Percentiles rank a stretch among this genome's conserved stretches.
Evolutionary conservation across 1,139 yeast genomes (phyloP).

Genomic region (Spathaspora sp.): DNA sequence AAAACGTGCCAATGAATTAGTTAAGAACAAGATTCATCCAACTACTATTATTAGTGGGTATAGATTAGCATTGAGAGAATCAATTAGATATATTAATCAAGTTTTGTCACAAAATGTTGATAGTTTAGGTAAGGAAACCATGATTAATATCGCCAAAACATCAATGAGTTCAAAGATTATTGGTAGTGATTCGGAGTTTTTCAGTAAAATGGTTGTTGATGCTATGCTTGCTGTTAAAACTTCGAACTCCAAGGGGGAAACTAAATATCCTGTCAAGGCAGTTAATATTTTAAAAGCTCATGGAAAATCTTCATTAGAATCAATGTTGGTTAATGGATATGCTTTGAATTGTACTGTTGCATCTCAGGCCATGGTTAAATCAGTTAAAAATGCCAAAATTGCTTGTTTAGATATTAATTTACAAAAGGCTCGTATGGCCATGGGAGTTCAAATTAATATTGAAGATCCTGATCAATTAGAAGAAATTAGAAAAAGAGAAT

Average conservation of each 20-base stretch:
- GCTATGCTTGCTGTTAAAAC: slow-evolving; percentile 96
- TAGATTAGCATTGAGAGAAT: slow-evolving; percentile 90
- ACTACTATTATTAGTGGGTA: slow-evolving; percentile 97
- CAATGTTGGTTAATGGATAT: slow-evolving; percentile 86
- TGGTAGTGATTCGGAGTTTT: slow-evolving; percentile 93
- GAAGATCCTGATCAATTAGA: slow-evolving; percentile 98
- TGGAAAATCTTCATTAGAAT: slow-evolving; percentile 89
- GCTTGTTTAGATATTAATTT: slow-evolving; percentile 93
- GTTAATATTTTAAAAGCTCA: slow-evolving; percentile 95
- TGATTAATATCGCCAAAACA: slow-evolving; percentile 88
- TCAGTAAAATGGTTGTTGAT: slow-evolving; percentile 88
- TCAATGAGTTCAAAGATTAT: slow-evolving; percentile 96
- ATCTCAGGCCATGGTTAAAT: slow-evolving; percentile 92
- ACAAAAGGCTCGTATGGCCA: slow-evolving; percentile 96
- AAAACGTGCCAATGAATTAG: slow-evolving; percentile 91
- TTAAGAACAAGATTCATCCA: slow-evolving; percentile 91
- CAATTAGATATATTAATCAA: slow-evolving; percentile 83
- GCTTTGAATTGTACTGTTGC: slow-evolving; percentile 98
- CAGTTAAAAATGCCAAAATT: slow-evolving; percentile 71
- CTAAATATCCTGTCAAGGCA: slow-evolving; percentile 94
- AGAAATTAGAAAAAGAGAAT: slow-evolving; percentile 91
- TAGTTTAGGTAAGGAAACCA: slow-evolving; percentile 76
- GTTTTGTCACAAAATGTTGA: slow-evolving; percentile 82
- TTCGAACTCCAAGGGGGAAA: slow-evolving; percentile 82
- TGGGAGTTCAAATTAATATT: slow-evolving; percentile 96